Percentiles rank a stretch among this genome's conserved stretches.
phyloP scores from a whole-genome alignment of 2,329 filamentous ascomycete genomes.

The Samsoniella hepiali region DNA sequence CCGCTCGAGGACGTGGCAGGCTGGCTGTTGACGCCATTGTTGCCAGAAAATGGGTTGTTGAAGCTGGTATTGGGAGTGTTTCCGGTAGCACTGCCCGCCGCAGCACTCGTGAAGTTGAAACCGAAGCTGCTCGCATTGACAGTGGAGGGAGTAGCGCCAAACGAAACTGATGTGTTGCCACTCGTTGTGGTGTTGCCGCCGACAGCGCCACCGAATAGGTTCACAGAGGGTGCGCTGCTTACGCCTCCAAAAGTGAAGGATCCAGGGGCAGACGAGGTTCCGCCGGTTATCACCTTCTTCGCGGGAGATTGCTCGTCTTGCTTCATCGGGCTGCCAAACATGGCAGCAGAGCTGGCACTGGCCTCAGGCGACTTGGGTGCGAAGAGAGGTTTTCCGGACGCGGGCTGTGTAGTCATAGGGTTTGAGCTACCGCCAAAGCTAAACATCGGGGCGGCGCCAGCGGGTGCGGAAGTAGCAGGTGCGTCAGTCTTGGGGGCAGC shows the following conservation, averaged over 20 bases:
- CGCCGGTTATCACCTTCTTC: slow-evolving; percentile 33
- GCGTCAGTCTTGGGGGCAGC: slow-evolving; percentile 25
- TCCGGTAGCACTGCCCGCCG: slow-evolving; percentile 4
- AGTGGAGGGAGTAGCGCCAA: slow-evolving; percentile 30
- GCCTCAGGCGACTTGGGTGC: slow-evolving; percentile 34
- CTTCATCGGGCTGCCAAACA: slow-evolving; percentile 45
- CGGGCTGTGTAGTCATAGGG: slow-evolving; percentile 28
- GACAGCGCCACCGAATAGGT: slow-evolving; percentile 34
- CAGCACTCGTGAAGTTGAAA: slow-evolving; percentile 33
- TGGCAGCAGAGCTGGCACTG: slow-evolving; percentile 24
- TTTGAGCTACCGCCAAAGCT: slow-evolving; percentile 32
- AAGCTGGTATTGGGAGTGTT: slow-evolving; percentile 31
- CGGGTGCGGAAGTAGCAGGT: slow-evolving; percentile 21
- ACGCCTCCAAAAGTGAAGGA: slow-evolving; percentile 35
- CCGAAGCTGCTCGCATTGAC: slow-evolving; percentile 25
- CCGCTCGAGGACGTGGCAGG: slow-evolving; percentile 27
- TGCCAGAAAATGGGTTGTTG: slow-evolving; percentile 40
- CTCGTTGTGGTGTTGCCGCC: slow-evolving; percentile 27
- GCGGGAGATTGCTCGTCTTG: slow-evolving; percentile 39
- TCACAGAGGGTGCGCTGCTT: slow-evolving; percentile 32
- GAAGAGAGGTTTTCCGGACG: slow-evolving; percentile 37
- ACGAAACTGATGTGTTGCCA: slow-evolving; percentile 34
- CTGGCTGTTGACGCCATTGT: slow-evolving; percentile 24
- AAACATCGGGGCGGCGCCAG: slow-evolving; percentile 31
- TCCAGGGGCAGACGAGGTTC: slow-evolving; percentile 27